A percentile compares a stretch with the other conserved stretches of the same genome.
These are phyloP conservation scores for Cardiospermum halicacabum DNA, from an alignment of 345 rosid genomes.

Conservation along the genomic window DNA sequence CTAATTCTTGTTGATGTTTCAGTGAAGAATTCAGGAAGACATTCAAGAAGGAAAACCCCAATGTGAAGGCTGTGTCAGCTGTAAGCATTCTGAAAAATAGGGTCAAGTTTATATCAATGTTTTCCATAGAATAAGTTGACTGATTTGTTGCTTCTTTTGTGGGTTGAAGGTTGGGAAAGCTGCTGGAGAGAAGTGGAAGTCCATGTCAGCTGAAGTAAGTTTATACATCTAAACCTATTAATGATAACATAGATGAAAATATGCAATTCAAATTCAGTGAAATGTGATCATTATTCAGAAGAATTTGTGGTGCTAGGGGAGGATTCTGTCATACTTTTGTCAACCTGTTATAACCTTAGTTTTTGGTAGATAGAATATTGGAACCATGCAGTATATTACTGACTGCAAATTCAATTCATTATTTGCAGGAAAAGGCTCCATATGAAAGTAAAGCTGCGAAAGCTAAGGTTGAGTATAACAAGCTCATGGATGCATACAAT, in stretches of 20 bases:
- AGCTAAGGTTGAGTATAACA: slow-evolving; percentile 69
- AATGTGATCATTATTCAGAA: slow-evolving; percentile 1
- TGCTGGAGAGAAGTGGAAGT: slow-evolving; percentile 76
- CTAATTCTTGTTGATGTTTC: slow-evolving; percentile 8
- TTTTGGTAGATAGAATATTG: not conserved
- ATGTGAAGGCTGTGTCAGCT: slow-evolving; percentile 69
- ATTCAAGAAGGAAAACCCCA: slow-evolving; percentile 68
- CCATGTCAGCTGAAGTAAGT: slow-evolving; percentile 66
- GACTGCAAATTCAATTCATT: not conserved
- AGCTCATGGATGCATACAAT: slow-evolving; percentile 77
- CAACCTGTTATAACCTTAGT: not conserved
- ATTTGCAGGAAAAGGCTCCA: slow-evolving; percentile 73
- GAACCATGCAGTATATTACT: not conserved
- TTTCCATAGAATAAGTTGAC: not conserved
- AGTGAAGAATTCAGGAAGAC: slow-evolving; percentile 64
- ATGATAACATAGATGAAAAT: not conserved
- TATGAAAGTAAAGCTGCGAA: slow-evolving; percentile 80
- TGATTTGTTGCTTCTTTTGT: slow-evolving; percentile 12
- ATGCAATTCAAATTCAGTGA: not conserved
- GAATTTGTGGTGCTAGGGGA: not conserved
- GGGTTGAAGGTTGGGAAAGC: slow-evolving; percentile 79
- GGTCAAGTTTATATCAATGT: not conserved
- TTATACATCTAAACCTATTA: not conserved
- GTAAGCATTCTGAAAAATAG: slow-evolving; percentile 30
- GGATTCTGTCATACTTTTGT: no score